phyloP scores from a whole-genome alignment of 208 protist species.

The Wallacemonas sp. region DNA sequence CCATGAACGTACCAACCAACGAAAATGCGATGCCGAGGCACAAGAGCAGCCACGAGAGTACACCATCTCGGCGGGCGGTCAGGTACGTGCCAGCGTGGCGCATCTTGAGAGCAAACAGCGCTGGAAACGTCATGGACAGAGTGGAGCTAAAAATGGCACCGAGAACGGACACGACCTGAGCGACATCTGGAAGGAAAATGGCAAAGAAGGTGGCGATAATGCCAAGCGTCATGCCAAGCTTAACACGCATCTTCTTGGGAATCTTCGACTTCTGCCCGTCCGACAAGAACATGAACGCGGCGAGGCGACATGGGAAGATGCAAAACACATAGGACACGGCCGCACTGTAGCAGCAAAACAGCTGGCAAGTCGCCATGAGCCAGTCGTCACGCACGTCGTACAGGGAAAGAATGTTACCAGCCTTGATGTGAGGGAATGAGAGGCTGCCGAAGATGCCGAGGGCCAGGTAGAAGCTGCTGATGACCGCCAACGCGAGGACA shows the following conservation, averaged over 20 bases:
- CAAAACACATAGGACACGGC: constrained; percentile 73
- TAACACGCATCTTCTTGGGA: constrained; percentile 50
- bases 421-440: constrained; percentile 52
- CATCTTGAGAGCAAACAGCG: constrained; percentile 77
- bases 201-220: constrained; percentile 39
- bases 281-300: constrained; percentile 71
- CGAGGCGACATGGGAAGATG: constrained; percentile 71
- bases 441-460: constrained; percentile 67
- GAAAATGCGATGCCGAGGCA: constrained; percentile 59
- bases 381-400: constrained; percentile 57
- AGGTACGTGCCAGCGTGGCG: constrained; percentile 55
- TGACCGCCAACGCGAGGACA: constrained; percentile 51
- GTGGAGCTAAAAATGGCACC: constrained; percentile 74
- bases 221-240: constrained; percentile 45
- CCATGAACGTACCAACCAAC: constrained; percentile 51
- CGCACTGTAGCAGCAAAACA: constrained; percentile 76
- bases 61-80: constrained; percentile 40
- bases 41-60: constrained; percentile 45
- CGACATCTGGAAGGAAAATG: constrained; percentile 71
- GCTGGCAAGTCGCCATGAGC: constrained; percentile 68
- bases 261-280: constrained; percentile 56
- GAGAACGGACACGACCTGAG: constrained; percentile 60
- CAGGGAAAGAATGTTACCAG: constrained; percentile 67
- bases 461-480: constrained; percentile 55
- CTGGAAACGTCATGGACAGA: constrained; percentile 80